A percentile compares a stretch with the other conserved stretches of the same genome.
These are phyloP conservation scores for Lactarius sanguifluus DNA, from an alignment of 768 basidiomycete genomes.

Conservation along the genomic window DNA sequence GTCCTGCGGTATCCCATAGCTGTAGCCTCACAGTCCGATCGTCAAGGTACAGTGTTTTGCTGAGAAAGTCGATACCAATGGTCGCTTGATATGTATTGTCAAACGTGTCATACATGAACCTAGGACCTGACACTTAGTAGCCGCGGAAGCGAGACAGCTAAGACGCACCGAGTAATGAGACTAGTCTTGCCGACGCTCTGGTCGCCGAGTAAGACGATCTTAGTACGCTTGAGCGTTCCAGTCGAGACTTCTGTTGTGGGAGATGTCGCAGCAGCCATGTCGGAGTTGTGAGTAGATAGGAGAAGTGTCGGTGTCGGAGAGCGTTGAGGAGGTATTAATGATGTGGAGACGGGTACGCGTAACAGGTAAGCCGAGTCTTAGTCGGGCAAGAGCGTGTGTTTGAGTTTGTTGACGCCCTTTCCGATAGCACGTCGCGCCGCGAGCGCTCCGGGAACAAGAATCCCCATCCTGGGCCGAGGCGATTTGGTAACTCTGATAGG, in stretches of 20 bases:
- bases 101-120: conserved; percentile 99
- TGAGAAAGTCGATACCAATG: conserved; percentile 98
- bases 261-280: conserved; percentile 56
- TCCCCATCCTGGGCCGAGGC: not conserved
- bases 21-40: conserved; percentile 97
- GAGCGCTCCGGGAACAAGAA: not conserved
- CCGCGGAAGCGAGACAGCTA: conserved; percentile 17
- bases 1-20: conserved; percentile 98
- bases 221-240: conserved; percentile 89
- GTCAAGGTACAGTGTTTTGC: conserved; percentile 99
- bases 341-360: not conserved
- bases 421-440: not conserved
- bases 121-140: conserved; percentile 35
- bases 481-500: not conserved
- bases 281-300: not conserved
- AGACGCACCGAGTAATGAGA: conserved; percentile 85
- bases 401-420: conserved; percentile 4
- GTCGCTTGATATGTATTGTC: conserved; percentile 99
- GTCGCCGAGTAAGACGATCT: conserved; percentile 94
- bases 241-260: conserved; percentile 85
- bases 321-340: not conserved
- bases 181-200: conserved; percentile 99
- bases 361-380: not conserved
- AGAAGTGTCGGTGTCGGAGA: not conserved
- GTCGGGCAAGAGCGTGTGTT: conserved; percentile 4